Evolutionary conservation across 169 alveolate species (phyloP).

Genomic region (Plasmodium cynomolgi): DNA sequence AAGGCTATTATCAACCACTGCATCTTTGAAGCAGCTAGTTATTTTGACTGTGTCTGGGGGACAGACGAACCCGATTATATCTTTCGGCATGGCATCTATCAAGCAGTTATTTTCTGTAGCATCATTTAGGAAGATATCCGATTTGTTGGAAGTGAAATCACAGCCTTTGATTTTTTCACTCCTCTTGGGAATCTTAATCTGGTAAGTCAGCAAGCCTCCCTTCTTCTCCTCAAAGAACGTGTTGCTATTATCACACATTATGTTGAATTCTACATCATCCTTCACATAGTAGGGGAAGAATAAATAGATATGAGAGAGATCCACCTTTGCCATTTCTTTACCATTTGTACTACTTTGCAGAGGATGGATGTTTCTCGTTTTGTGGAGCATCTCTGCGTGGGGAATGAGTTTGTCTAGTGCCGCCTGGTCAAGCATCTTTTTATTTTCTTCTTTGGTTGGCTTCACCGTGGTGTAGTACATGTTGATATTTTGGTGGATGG

Average conservation of each 20-base stretch:
- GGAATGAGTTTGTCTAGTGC: slow-evolving; percentile 28
- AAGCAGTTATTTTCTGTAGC: slow-evolving; percentile 3
- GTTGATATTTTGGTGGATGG: slow-evolving; percentile 3
- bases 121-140: neutral
- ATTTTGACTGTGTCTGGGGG: slow-evolving; percentile 36
- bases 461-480: slow-evolving; percentile 1
- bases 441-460: neutral
- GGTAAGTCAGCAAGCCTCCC: slow-evolving; percentile 12
- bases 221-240: neutral
- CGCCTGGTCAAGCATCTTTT: neutral
- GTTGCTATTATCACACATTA: slow-evolving; percentile 36
- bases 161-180: slow-evolving; percentile 48
- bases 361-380: neutral
- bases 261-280: neutral
- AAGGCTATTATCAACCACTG: slow-evolving; percentile 4
- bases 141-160: neutral
- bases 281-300: slow-evolving; percentile 45
- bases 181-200: slow-evolving; percentile 28
- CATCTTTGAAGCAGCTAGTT: slow-evolving; percentile 57
- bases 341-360: neutral
- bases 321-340: slow-evolving; percentile 2
- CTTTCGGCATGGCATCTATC: slow-evolving; percentile 34
- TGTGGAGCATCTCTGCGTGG: slow-evolving; percentile 25
- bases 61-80: slow-evolving; percentile 52
- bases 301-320: slow-evolving; percentile 17